phyloP scores from a whole-genome alignment of 176 grass and related monocot genomes.

The Bonia amplexicaulis region DNA sequence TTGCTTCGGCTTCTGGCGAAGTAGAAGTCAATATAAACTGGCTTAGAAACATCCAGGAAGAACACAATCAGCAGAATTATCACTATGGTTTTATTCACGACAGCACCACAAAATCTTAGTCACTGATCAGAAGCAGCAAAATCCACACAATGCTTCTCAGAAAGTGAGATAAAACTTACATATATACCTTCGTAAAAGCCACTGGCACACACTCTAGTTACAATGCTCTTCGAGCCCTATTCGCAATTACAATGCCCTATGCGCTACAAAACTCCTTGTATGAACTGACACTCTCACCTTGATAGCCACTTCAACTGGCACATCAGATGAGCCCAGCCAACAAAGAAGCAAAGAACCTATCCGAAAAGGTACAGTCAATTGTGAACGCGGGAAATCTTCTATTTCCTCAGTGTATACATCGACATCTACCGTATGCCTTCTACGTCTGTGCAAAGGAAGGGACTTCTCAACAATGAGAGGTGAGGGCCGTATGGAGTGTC shows the following conservation, averaged over 20 bases:
- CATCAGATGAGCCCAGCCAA: constrained; percentile 15
- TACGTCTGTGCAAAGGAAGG: not conserved
- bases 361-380: constrained; percentile 14
- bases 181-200: not conserved
- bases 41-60: not conserved
- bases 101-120: not conserved
- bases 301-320: constrained; percentile 9
- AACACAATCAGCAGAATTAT: not conserved
- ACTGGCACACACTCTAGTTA: constrained; percentile 9
- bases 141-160: not conserved
- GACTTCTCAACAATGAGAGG: constrained; percentile 15
- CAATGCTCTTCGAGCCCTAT: constrained; percentile 22
- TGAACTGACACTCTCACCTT: constrained; percentile 15
- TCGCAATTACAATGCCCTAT: constrained; percentile 23
- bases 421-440: constrained; percentile 15
- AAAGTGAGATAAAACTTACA: not conserved
- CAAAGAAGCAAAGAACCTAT: constrained; percentile 31
- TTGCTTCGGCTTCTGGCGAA: no score
- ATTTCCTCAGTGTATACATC: constrained; percentile 6
- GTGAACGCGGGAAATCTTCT: not conserved
- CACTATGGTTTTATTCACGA: not conserved
- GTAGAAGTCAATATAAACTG: no score
- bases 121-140: not conserved
- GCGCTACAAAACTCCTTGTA: constrained; percentile 39
- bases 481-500: not conserved